Base-by-base conservation (phyloP, 176 grass and related monocot genomes). In the Tillandsia leiboldiana region DNA sequence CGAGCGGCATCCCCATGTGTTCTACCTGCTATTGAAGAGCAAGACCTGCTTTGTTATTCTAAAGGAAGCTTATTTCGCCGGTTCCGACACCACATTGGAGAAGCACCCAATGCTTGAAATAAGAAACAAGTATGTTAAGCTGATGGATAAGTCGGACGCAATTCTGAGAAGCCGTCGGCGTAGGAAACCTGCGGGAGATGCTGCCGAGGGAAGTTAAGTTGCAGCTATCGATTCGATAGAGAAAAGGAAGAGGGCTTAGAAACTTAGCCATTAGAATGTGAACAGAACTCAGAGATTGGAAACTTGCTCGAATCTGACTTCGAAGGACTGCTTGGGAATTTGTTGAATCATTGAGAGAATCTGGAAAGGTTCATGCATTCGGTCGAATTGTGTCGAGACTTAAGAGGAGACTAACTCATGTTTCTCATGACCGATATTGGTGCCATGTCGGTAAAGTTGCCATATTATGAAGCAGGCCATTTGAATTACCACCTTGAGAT, bases 21-120 rank as follows among this genome's bases (percentile, higher is more conserved):
- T 96, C 73, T 96, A 96, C 74, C 78, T 87, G 51, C 61, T 96
- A 61, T 67, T 96, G 80, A 90, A 91, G 84, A 81, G 82, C 33
- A 96, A 96, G 26, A 79, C 84, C 9, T 90, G 87, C 65, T 91
- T 91, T 78, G 82, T 81, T 80, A 79, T 96, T 53, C 91, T 96
- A 75, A 96, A 96, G 73, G 91, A 96, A 53, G 84, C 87, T 18
- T 96, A 96, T 78, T 73, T 69, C 73, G 79, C 77, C 68, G 67
- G 73, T 17, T 78, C 62, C 77, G 70, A 69, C 11, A 83, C 81
- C 3, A 33, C 68, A 11, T 73, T 90, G 14, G 57, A 75, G 48
- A 78, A 64, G 26, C 91, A 96, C 54, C 91, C 87, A 1, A 74
- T 96, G 73, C 66, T 96, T 10, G 72, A 73, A 47, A 77, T 87